A percentile compares a stretch with the other conserved stretches of the same genome.
Conservation (phyloP, 805 yeast genomes). For the Blastobotrys parvus region DNA sequence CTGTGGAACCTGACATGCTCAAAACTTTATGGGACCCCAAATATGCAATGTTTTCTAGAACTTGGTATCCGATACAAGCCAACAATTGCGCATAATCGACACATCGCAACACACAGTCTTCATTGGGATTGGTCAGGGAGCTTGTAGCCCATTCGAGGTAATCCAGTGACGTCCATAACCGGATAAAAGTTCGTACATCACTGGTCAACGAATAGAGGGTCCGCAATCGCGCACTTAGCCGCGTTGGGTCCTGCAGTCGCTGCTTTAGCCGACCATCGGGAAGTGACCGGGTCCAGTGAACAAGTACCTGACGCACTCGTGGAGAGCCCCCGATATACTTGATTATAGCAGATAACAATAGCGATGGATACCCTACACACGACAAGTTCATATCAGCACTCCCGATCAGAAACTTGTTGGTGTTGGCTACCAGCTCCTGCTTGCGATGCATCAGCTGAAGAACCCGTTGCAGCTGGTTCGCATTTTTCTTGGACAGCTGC, state of each 20-base stretch:
- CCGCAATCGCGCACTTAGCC: slow-evolving; percentile 8
- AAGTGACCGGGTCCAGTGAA: slow-evolving; percentile 10
- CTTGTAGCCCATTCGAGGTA: slow-evolving; percentile 31
- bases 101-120: slow-evolving; percentile 19
- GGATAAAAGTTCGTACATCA: slow-evolving; percentile 30
- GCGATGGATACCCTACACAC: slow-evolving; percentile 25
- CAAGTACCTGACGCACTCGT: slow-evolving; percentile 5
- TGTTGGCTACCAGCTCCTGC: slow-evolving; percentile 1
- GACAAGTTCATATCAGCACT: slow-evolving; percentile 19
- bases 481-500: neutral
- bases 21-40: slow-evolving; percentile 30
- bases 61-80: slow-evolving; percentile 31
- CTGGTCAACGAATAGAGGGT: slow-evolving; percentile 22
- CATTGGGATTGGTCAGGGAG: slow-evolving; percentile 22
- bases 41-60: slow-evolving; percentile 35
- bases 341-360: slow-evolving; percentile 15
- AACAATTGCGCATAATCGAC: slow-evolving; percentile 30
- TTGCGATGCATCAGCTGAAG: neutral
- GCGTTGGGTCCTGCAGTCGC: slow-evolving; percentile 1
- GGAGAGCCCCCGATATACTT: slow-evolving; percentile 2
- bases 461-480: neutral
- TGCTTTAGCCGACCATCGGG: slow-evolving; percentile 13
- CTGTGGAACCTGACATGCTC: slow-evolving; percentile 20
- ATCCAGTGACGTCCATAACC: slow-evolving; percentile 31
- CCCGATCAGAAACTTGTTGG: slow-evolving; percentile 6